A percentile compares a stretch with the other conserved stretches of the same genome.
phyloP scores from a whole-genome alignment of 192 early-diverging fungal species.

The Podila verticillata region DNA sequence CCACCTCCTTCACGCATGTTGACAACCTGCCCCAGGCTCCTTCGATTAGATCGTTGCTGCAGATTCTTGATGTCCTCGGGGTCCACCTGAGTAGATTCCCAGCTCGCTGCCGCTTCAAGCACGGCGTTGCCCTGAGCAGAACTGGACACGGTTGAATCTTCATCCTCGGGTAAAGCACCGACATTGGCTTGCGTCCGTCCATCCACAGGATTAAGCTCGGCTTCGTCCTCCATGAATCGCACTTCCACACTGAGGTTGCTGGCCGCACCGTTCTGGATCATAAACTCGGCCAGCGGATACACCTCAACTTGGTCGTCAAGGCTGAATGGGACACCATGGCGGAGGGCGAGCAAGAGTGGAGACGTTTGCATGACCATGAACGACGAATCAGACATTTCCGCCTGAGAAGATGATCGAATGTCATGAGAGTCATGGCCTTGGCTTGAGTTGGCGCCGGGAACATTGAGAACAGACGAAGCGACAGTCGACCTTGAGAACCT shows the following conservation, averaged over 20 bases:
- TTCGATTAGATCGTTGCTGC: conserved; percentile 33
- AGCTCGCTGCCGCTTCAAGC: conserved; percentile 7
- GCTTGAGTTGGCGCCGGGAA: not conserved
- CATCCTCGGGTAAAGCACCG: not conserved
- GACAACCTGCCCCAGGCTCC: conserved; percentile 43
- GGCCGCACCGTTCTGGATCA: conserved; percentile 48
- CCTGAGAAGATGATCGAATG: not conserved
- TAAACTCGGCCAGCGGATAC: conserved; percentile 45
- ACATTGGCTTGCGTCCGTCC: not conserved
- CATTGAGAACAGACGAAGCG: conserved; percentile 20
- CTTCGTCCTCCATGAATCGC: conserved; percentile 12
- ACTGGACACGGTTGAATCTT: not conserved
- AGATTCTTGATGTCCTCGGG: conserved; percentile 28
- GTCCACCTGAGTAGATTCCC: conserved; percentile 36
- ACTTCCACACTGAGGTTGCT: conserved; percentile 46
- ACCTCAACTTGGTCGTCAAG: conserved; percentile 27
- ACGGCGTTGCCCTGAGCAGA: not conserved
- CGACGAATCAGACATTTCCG: conserved; percentile 8
- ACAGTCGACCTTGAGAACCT: conserved; percentile 27
- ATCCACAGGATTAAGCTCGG: not conserved
- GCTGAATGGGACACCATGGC: conserved; percentile 35
- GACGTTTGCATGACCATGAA: conserved; percentile 52
- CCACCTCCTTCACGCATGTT: conserved; percentile 41
- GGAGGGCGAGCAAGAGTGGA: conserved; percentile 38
- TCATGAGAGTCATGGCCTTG: not conserved